These are phyloP conservation scores for Agapanthus africanus DNA, from an alignment of 106 monocot species.

Conservation along the genomic window DNA sequence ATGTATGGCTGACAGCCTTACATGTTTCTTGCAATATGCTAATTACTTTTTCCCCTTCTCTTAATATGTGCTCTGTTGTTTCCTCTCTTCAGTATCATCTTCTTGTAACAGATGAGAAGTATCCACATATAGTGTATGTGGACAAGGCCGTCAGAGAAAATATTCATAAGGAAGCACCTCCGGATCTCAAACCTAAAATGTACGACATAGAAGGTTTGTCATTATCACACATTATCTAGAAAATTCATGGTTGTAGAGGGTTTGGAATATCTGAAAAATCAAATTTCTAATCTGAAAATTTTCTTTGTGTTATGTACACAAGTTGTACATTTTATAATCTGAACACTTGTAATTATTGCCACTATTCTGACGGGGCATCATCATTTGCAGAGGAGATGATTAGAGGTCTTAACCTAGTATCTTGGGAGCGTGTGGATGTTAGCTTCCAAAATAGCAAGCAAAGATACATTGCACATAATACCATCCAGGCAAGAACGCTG, in stretches of 20 bases:
- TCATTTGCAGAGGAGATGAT: slow-evolving; percentile 70
- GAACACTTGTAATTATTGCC: background rate
- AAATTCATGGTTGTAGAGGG: too few species aligned
- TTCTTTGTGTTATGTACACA: background rate
- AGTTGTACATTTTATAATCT: background rate
- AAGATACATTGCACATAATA: slow-evolving; percentile 81
- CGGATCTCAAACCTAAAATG: slow-evolving; percentile 16
- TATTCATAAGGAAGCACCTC: slow-evolving; percentile 10
- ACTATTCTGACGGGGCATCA: background rate
- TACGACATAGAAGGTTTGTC: slow-evolving; percentile 50
- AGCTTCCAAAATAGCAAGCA: slow-evolving; percentile 69
- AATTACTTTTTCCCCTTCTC: background rate
- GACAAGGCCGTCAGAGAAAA: slow-evolving; percentile 35
- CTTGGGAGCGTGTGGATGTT: slow-evolving; percentile 91
- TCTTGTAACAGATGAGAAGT: slow-evolving; percentile 36
- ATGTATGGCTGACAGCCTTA: slow-evolving; percentile 7
- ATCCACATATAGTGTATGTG: slow-evolving; percentile 57
- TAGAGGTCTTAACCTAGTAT: slow-evolving; percentile 57
- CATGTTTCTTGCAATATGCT: background rate
- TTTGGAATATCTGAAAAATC: background rate
- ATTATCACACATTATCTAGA: background rate
- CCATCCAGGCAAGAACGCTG: slow-evolving; percentile 50
- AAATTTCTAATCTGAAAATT: background rate
- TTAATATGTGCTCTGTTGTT: background rate
- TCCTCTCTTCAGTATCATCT: slow-evolving; percentile 32